Evolutionary conservation across 1,139 yeast species (phyloP), one percentile per base, ranked within the genome.

Genomic region (Blastobotrys indianensis): DNA sequence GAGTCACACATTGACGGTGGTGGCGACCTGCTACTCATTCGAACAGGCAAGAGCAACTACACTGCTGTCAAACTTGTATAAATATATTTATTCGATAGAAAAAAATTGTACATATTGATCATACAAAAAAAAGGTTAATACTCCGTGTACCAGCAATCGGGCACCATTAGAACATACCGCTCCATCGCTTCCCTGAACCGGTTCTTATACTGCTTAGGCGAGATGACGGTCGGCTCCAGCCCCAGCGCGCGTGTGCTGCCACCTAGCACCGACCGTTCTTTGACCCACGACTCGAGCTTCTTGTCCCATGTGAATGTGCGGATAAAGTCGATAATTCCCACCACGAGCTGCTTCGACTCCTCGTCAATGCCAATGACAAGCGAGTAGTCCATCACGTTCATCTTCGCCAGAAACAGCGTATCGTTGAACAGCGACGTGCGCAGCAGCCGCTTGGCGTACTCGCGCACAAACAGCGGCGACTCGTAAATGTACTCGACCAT

Each of bases 321-420:
- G 45, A 94, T 80, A 73, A 95, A 94, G 64, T 94, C 65, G 54
- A 92, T 92, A 39, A 94, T 92, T 4, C 99, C 99, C 32, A 90
- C 95, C 36, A 90, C 86, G 36, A 90, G 70, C 45, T 81, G 79
- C 44, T 79, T 75, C 41, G 76, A 75, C 33, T 79, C 80, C 42
- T 80, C 79, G 58, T 85, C 94, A 42, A 94, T 85, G 0, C 97
- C 98, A 51, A 94, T 83, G 12, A 94, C 95, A 54, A 94, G 71
- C 1, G 97, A 90, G 60, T 94, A 94, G 65, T 94, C 99, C 99
- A 94, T 94, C 10, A 94, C 97, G 60, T 94, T 95, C 96, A 92
- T 88, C 55, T 94, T 94, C 11, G 95, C 92, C 45, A 94, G 70
- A 63, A 92, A 94, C 32, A 94, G 70, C 0, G 98, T 92, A 59